Conservation (phyloP, 371 early-diverging fungal genomes). For the Actinomortierella wolfii region DNA sequence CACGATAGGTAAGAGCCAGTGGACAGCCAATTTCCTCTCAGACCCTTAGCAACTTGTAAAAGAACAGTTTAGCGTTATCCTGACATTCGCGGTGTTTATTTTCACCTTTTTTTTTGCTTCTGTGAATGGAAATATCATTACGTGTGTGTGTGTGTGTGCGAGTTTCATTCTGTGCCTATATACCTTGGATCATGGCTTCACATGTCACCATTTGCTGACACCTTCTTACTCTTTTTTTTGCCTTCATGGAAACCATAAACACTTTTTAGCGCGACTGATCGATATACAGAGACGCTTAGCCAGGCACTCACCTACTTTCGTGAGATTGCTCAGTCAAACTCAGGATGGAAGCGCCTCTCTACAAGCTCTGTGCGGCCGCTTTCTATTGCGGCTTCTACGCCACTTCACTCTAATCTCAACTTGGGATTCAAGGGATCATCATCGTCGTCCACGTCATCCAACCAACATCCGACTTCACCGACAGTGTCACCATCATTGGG, state of each 20-base stretch:
- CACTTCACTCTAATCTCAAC: too few species aligned
- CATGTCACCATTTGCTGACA: background rate
- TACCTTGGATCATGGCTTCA: background rate
- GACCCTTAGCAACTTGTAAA: background rate
- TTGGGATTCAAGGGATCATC: too few species aligned
- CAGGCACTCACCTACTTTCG: constrained; percentile 41
- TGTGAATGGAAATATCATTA: background rate
- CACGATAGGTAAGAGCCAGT: constrained; percentile 33
- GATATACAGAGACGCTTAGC: constrained; percentile 44
- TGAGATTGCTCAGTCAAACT: constrained; percentile 39
- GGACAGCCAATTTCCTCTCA: background rate
- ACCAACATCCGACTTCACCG: too few species aligned
- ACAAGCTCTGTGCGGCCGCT: constrained; percentile 27
- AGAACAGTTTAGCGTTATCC: background rate
- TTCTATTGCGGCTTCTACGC: too few species aligned
- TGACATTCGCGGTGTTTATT: background rate
- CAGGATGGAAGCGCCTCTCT: constrained; percentile 45
- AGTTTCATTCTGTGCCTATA: background rate
- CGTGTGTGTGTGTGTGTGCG: background rate
- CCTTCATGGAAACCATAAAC: too few species aligned
- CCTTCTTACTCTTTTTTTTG: background rate
- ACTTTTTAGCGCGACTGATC: constrained; percentile 44
- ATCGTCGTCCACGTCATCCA: too few species aligned
- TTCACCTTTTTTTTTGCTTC: too few species aligned
- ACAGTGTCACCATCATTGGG: too few species aligned